Percentiles rank a stretch among this genome's conserved stretches.
phyloP scores from a whole-genome alignment of 805 yeast genomes.

The Spathaspora sp. region DNA sequence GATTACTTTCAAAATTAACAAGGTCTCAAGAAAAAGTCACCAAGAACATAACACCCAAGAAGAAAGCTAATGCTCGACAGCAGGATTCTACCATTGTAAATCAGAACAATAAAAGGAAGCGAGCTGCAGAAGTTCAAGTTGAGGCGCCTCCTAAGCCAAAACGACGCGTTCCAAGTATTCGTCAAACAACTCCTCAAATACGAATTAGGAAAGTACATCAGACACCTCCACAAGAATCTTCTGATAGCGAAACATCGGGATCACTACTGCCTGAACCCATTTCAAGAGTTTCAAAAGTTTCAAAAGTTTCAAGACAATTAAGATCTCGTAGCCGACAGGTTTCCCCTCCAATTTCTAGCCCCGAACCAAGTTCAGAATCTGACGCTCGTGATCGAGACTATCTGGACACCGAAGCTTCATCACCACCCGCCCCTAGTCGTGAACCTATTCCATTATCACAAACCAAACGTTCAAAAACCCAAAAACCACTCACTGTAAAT shows the following conservation, averaged over 20 bases:
- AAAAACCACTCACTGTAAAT: slow-evolving; percentile 26
- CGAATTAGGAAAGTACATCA: neutral
- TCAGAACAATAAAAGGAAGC: neutral
- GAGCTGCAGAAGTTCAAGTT: neutral
- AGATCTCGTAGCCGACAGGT: neutral
- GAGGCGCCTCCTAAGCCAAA: neutral
- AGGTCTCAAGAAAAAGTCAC: neutral
- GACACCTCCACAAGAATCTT: neutral
- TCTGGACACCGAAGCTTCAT: neutral
- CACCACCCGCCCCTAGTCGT: neutral
- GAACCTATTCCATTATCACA: slow-evolving; percentile 14
- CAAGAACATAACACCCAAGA: neutral
- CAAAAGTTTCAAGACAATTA: neutral
- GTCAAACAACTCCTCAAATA: neutral
- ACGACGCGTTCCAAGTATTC: neutral
- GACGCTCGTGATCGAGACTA: neutral
- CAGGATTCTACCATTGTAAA: neutral
- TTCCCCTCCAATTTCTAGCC: neutral
- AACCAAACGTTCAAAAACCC: slow-evolving; percentile 17
- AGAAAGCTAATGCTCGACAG: neutral
- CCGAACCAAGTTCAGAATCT: neutral
- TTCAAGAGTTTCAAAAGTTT: neutral
- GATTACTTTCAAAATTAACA: neutral
- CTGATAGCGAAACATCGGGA: neutral
- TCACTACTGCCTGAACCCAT: neutral